Evolutionary conservation across 495 filamentous ascomycete species (phyloP).

Genomic region (Penicillium lividum): DNA sequence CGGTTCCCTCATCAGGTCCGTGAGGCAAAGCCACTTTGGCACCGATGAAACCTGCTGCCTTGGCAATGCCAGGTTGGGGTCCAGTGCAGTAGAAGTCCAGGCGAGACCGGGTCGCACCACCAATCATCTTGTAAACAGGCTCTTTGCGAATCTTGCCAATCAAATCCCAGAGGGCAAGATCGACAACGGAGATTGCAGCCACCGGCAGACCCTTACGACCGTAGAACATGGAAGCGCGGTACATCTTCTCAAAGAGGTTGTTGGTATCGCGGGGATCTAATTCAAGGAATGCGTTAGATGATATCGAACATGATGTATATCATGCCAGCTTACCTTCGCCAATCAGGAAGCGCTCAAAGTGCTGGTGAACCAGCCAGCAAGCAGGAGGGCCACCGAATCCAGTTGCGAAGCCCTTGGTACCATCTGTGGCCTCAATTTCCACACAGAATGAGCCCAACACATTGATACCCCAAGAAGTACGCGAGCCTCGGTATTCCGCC

Average conservation of each 20-base stretch:
- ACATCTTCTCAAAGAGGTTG: constrained; percentile 92
- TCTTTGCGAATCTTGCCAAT: constrained; percentile 86
- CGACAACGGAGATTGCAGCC: constrained; percentile 90
- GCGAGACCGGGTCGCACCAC: constrained; percentile 75
- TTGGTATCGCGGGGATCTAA: constrained; percentile 84
- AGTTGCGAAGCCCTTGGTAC: constrained; percentile 87
- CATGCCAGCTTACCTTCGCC: constrained; percentile 57
- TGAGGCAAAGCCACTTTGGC: constrained; percentile 87
- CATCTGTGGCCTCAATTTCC: constrained; percentile 87
- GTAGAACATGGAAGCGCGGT: constrained; percentile 92
- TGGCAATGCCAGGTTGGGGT: constrained; percentile 75
- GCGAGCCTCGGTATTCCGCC: constrained; percentile 80
- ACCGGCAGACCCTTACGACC: constrained; percentile 87
- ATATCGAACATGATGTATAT: neutral
- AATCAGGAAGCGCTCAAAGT: constrained; percentile 88
- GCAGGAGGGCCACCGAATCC: constrained; percentile 92
- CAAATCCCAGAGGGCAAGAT: constrained; percentile 89
- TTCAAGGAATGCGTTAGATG: neutral
- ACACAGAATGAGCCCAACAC: constrained; percentile 91
- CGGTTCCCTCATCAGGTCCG: constrained; percentile 80
- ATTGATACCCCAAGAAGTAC: constrained; percentile 95
- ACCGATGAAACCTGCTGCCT: constrained; percentile 81
- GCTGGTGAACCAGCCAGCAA: constrained; percentile 88
- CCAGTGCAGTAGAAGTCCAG: constrained; percentile 94
- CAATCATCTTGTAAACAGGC: constrained; percentile 93